phyloP scores from a whole-genome alignment of 768 basidiomycete genomes.

The Lactarius trivialis region DNA sequence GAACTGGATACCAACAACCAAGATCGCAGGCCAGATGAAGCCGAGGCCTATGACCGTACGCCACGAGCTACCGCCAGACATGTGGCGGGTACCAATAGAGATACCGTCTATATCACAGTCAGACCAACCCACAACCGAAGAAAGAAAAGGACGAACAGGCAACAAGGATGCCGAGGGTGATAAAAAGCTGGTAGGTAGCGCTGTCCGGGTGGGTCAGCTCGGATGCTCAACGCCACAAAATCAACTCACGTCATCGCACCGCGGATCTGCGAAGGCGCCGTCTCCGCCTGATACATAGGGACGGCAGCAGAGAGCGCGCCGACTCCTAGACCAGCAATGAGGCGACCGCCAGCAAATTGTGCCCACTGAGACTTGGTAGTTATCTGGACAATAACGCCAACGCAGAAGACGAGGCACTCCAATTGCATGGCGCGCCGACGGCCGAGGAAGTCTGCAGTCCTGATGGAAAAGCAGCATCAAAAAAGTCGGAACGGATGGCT shows the following conservation, averaged over 20 bases:
- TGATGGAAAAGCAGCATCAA: conserved; percentile 23
- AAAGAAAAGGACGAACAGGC: conserved; percentile 39
- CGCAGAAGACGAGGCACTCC: conserved; percentile 50
- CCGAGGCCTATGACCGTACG: conserved; percentile 55
- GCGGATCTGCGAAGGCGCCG: conserved; percentile 63
- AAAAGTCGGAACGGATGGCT: conserved; percentile 2
- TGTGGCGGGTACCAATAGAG: conserved; percentile 55
- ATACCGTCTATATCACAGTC: conserved; percentile 42
- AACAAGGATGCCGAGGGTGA: conserved; percentile 64
- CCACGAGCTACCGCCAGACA: conserved; percentile 49
- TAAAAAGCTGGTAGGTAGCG: conserved; percentile 56
- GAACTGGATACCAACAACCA: conserved; percentile 57
- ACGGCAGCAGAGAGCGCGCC: conserved; percentile 64
- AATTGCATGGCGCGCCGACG: conserved; percentile 58
- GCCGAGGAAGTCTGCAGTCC: conserved; percentile 58
- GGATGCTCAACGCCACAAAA: not conserved
- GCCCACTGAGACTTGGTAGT: conserved; percentile 47
- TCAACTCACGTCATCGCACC: conserved; percentile 46
- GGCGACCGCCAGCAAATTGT: conserved; percentile 60
- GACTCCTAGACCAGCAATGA: conserved; percentile 60
- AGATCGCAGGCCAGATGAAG: conserved; percentile 54
- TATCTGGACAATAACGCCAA: conserved; percentile 60
- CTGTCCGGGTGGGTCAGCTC: conserved; percentile 22
- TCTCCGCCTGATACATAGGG: conserved; percentile 54
- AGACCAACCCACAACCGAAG: not conserved